Evolutionary conservation across 805 yeast species (phyloP), one percentile per base, ranked within the genome.

Genomic region (Brettanomyces anomalus): DNA sequence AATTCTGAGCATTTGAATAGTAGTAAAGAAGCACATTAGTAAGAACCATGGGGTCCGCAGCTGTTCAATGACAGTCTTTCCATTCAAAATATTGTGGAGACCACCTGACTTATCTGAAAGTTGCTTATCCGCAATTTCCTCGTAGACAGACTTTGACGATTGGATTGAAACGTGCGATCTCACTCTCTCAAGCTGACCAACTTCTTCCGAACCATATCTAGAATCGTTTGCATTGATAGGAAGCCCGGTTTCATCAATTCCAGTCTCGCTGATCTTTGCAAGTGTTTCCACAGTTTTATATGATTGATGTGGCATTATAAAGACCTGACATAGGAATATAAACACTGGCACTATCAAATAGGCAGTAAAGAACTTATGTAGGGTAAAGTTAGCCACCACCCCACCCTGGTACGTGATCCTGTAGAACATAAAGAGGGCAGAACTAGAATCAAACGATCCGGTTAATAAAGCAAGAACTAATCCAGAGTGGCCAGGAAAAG

Each of bases 371-470:
- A 89, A 89, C 33, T 58, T 65, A 17, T 67, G 57, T 10, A 87
- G 55, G 0, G 77, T 53, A 19, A 82, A 51, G 30, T 61, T 47
- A 14, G 57, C 42, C 40, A 67, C 46, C 42, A 61, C 60, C 19
- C 52, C 39, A 46, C 68, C 46, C 48, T 76, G 78, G 61, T 84
- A 88, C 11, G 74, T 54, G 15, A 87, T 46, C 52, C 95, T 67
- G 65, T 88, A 90, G 10, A 75, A 52, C 51, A 87, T 67, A 56
- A 89, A 89, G 38, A 89, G 71, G 0, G 95, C 96, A n/a, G 94
- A 79, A 2, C 95, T 85, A 0, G 95, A 73, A 61, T 90, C 97
- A 57, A 89, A 88, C 0, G 96, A 88, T n/a, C 97, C 97, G 0
- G 96, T 86, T 40, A 89, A 64, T 15, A 86, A 62, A 0, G 96